Evolutionary conservation across 148 eudicot genomes (phyloP).

Genomic region (Nepenthes gracilis): DNA sequence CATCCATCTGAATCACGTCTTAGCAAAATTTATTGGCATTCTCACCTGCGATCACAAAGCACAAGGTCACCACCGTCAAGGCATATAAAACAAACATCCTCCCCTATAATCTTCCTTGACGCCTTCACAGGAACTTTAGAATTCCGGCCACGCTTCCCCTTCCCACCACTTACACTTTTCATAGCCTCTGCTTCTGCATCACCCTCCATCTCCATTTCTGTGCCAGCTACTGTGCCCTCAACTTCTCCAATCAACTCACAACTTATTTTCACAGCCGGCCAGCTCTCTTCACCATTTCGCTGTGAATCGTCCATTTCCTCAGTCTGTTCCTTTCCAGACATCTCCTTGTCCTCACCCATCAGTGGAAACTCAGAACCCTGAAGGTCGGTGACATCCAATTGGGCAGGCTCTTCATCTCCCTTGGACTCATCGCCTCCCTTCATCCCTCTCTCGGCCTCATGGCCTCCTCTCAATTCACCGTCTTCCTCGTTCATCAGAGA

Average conservation of each 20-base stretch:
- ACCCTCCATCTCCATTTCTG: slow-evolving; percentile 14
- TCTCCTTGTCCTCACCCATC: background rate
- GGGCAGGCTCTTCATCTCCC: background rate
- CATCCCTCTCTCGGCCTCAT: background rate
- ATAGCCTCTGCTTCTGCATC: slow-evolving; percentile 20
- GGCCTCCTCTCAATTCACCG: background rate
- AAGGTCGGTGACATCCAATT: background rate
- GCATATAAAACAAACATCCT: slow-evolving; percentile 96
- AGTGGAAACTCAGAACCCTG: background rate
- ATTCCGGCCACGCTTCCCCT: slow-evolving; percentile 59
- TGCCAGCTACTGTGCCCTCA: background rate
- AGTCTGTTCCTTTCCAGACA: background rate
- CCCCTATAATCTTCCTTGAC: slow-evolving; percentile 43
- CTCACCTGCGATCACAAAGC: slow-evolving; percentile 86
- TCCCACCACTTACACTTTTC: slow-evolving; percentile 42
- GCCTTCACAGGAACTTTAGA: slow-evolving; percentile 28
- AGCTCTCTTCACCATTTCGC: slow-evolving; percentile 3
- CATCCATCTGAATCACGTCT: background rate
- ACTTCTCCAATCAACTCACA: slow-evolving; percentile 1
- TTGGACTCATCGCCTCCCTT: background rate
- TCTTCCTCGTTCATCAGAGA: background rate
- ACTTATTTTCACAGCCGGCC: background rate
- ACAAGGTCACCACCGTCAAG: slow-evolving; percentile 95
- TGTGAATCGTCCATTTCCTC: background rate
- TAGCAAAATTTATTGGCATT: background rate